Evolutionary conservation across 306 rosid genomes (phyloP), one percentile per base, ranked within the genome.

Genomic region (Trifolium subterraneum): DNA sequence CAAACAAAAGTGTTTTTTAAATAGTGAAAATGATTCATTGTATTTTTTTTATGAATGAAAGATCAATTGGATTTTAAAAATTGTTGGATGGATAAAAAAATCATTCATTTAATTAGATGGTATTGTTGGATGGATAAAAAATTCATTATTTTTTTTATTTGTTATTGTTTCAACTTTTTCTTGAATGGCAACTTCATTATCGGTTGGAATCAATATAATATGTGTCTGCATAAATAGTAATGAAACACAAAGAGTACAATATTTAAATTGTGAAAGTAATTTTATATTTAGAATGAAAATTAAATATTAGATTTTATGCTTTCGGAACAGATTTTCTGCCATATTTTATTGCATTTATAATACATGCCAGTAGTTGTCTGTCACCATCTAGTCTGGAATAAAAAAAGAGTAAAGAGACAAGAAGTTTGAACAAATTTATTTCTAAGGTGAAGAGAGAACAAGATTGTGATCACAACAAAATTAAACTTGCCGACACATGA

Each of bases 241-340:
- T 56, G 42, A 66, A 72, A 58, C 45, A 33, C 7, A 6, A 8
- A n/a, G 15, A n/a, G 42, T 16, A 47, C n/a, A 58, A 44, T 25
- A 67, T 29, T 20, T 58, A 41, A 50, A 56, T 8, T 4, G 6
- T 2, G 13, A 70, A 52, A 55, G 71, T n/a, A 19, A 6, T 74
- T 74, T 64, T 0, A 38, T 39, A 58, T 35, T 35, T 39, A 11
- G 47, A 29, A 48, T 23, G 8, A 44, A 47, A 75, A 79, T 75
- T 65, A 79, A 79, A 75, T 75, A 83, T 3, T 10, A 83, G 87
- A 83, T 79, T 65, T 79, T 41, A 38, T 83, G 76, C 68, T 75
- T 59, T 38, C 15, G 16, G 19, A 54, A 16, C 59, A 83, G 84
- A 83, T 83, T 79, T 71, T 35, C 19, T 66, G 20, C 29, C 25